Conservation (phyloP, 495 filamentous ascomycete genomes). For the Hypoxylon intermedium region DNA sequence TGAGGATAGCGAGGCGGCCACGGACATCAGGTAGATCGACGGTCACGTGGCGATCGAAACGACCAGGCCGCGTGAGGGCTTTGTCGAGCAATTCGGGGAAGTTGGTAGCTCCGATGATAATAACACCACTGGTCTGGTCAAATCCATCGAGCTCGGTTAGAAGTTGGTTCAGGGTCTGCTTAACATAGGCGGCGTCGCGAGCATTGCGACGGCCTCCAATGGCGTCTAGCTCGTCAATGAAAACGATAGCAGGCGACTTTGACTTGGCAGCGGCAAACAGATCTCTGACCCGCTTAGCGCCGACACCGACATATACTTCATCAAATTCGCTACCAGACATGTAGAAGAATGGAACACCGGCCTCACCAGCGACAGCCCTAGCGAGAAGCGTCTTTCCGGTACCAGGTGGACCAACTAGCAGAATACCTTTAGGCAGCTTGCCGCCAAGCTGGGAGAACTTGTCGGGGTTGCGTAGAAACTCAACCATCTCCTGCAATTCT, state of each 20-base stretch:
- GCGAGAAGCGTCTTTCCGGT: slow-evolving; percentile 98
- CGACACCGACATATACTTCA: slow-evolving; percentile 97
- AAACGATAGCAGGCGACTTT: slow-evolving; percentile 95
- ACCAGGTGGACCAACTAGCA: slow-evolving; percentile 93
- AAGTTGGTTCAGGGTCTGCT: slow-evolving; percentile 96
- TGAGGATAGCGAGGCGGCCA: slow-evolving; percentile 87
- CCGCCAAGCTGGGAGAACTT: slow-evolving; percentile 91
- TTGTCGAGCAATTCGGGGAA: slow-evolving; percentile 94
- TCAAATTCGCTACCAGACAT: slow-evolving; percentile 99
- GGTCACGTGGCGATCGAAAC: slow-evolving; percentile 89
- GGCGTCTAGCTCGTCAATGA: slow-evolving; percentile 97
- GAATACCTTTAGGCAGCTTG: slow-evolving; percentile 94
- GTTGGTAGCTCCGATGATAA: slow-evolving; percentile 95
- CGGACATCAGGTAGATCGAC: slow-evolving; percentile 95
- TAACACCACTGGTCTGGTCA: slow-evolving; percentile 89
- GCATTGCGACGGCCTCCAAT: slow-evolving; percentile 94
- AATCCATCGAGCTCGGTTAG: slow-evolving; percentile 98
- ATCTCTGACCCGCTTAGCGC: slow-evolving; percentile 95
- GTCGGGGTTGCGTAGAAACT: slow-evolving; percentile 91
- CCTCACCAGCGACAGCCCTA: slow-evolving; percentile 94
- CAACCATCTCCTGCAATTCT: slow-evolving; percentile 94
- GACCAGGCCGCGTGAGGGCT: slow-evolving; percentile 89
- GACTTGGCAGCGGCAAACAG: slow-evolving; percentile 86
- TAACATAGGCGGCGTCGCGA: slow-evolving; percentile 92
- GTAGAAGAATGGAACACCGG: slow-evolving; percentile 98